Evolutionary conservation across 192 early-diverging fungal genomes (phyloP), one percentile per base, ranked within the genome.

Genomic region (Coemansia sp.): DNA sequence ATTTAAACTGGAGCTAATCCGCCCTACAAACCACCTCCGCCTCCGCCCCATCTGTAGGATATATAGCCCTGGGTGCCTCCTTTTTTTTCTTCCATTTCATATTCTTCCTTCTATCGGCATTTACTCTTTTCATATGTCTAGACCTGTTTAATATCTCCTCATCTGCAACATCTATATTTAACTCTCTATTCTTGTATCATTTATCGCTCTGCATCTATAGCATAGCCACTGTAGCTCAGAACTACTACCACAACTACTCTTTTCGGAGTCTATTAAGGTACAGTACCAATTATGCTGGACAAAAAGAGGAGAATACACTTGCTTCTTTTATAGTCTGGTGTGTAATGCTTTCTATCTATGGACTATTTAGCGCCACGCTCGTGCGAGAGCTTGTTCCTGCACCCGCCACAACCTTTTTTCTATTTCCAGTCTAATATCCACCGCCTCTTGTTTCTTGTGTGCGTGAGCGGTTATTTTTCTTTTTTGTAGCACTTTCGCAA

Each of bases 1-100:
- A 55, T 55, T 55, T 55, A 55, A 55, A 55, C 52, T 28, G 52
- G 52, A 55, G 52, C 52, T 55, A 55, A 55, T 55, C 52, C 52
- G 52, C 52, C 21, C 26, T 45, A 45, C 6, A 45, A 31, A 20
- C 43, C 43, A 26, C 52, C 52, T 39, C 38, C 41, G 5, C 41
- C 41, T 43, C 41, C 43, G 43, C 43, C 43, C 43, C 43, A 45
- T 9, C 43, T 45, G 16, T 28, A 55, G 52, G 52, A 55, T 55
- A 55, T 55, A 55, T 55, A 55, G 26, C 52, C 52, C 52, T 55
- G 52, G 26, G 52, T 55, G 52, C 52, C 52, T 55, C 52, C 52
- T 55, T 55, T 55, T 52, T 16, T 26, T 25, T 25, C 48, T 55
- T 43, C 12, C 13, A 31, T 28, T 28, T 55, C 12, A 28, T 16